These are phyloP conservation scores for Hebeloma cylindrosporum DNA, from an alignment of 768 basidiomycete genomes.

Conservation along the genomic window DNA sequence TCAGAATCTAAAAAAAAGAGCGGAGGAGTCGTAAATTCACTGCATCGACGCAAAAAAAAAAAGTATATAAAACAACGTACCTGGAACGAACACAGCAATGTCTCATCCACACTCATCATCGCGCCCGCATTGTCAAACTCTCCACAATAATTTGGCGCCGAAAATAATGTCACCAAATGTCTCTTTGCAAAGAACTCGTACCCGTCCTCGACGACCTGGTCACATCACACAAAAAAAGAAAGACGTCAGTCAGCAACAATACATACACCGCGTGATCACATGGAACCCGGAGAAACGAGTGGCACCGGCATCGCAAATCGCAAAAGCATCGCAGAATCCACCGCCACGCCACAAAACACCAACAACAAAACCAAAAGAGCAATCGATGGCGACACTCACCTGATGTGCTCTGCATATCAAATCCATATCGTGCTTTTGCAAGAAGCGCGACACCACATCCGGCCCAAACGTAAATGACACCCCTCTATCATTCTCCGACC, in stretches of 20 bases:
- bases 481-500: constrained; percentile 99
- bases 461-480: constrained; percentile 99
- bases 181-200: constrained; percentile 99
- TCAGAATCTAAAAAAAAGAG: constrained; percentile 72
- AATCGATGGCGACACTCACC: constrained; percentile 49
- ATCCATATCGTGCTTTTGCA: constrained; percentile 99
- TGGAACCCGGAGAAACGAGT: constrained; percentile 1
- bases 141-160: constrained; percentile 92
- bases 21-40: constrained; percentile 3
- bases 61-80: constrained; percentile 38
- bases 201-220: constrained; percentile 94
- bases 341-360: background rate
- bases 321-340: constrained; percentile 1
- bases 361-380: constrained; percentile 2
- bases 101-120: constrained; percentile 99
- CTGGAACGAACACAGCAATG: constrained; percentile 96
- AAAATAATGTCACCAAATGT: constrained; percentile 95
- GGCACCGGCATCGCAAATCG: background rate
- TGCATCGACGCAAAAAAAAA: background rate
- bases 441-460: constrained; percentile 95
- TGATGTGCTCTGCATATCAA: constrained; percentile 98
- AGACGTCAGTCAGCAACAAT: constrained; percentile 7
- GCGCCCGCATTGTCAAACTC: constrained; percentile 99
- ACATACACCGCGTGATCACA: constrained; percentile 1
- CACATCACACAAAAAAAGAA: constrained; percentile 3